Evolutionary conservation across 2,329 filamentous ascomycete species (phyloP).

Genomic region (Botrytis cinerea): DNA sequence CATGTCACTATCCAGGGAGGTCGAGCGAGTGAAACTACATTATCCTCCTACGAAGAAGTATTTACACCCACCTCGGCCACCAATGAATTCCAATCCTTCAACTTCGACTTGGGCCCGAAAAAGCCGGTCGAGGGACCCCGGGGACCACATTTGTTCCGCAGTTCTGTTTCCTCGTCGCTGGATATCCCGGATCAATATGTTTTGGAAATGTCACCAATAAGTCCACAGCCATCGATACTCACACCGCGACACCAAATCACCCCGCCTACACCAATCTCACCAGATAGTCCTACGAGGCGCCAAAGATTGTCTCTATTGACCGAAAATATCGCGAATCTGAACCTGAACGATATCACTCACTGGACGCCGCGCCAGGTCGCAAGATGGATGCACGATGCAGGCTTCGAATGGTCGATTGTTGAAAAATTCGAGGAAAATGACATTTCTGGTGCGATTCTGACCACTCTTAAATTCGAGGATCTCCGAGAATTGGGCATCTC

Average conservation of each 20-base stretch:
- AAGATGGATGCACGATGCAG: conserved; percentile 82
- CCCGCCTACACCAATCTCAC: conserved; percentile 25
- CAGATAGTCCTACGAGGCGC: conserved; percentile 1
- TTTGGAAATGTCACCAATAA: conserved; percentile 72
- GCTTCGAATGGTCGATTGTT: conserved; percentile 74
- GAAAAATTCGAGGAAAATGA: conserved; percentile 90
- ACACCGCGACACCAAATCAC: conserved; percentile 36
- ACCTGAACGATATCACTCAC: conserved; percentile 58
- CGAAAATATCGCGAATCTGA: conserved; percentile 58
- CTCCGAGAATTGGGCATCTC: conserved; percentile 77
- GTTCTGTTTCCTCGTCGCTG: conserved; percentile 60
- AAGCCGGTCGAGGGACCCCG: conserved; percentile 76
- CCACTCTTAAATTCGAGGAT: conserved; percentile 90
- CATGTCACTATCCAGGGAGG: conserved; percentile 52
- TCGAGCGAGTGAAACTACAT: conserved; percentile 77
- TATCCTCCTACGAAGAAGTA: conserved; percentile 83
- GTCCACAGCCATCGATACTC: conserved; percentile 58
- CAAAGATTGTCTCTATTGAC: conserved; percentile 37
- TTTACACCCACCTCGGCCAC: conserved; percentile 70
- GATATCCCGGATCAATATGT: conserved; percentile 53
- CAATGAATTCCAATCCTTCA: conserved; percentile 60
- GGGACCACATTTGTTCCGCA: conserved; percentile 84
- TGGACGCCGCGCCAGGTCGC: conserved; percentile 80
- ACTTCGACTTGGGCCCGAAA: conserved; percentile 56
- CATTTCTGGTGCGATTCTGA: conserved; percentile 82